Evolutionary conservation across 306 rosid species (phyloP).

Genomic region (Calophaca sinica): DNA sequence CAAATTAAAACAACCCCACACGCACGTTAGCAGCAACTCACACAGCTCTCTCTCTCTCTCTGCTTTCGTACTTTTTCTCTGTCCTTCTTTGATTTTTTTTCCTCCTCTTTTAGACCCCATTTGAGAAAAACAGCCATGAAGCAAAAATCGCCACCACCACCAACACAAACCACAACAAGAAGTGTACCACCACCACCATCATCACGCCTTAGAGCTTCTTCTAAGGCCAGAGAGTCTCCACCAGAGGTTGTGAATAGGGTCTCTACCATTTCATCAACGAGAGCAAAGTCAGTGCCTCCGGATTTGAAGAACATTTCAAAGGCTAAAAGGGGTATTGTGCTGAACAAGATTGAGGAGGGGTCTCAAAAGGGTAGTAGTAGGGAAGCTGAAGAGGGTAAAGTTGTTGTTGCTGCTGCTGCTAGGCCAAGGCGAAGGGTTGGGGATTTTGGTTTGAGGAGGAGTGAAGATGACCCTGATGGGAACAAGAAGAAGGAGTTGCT

Average conservation of each 20-base stretch:
- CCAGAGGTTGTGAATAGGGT: slow-evolving; percentile 46
- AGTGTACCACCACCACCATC: slow-evolving; percentile 40
- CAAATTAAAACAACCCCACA: not conserved
- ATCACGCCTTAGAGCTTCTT: slow-evolving; percentile 59
- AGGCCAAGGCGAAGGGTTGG: slow-evolving; percentile 50
- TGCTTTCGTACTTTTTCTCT: slow-evolving; percentile 15
- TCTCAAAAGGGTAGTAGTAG: slow-evolving; percentile 57
- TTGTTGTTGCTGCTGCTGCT: slow-evolving; percentile 55
- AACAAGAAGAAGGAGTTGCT: slow-evolving; percentile 54
- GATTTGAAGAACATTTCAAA: slow-evolving; percentile 56
- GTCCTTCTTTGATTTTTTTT: slow-evolving; percentile 10
- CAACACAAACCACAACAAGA: slow-evolving; percentile 31
- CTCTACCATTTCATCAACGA: slow-evolving; percentile 37
- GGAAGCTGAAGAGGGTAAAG: slow-evolving; percentile 54
- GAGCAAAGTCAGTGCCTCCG: slow-evolving; percentile 64
- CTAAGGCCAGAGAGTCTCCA: slow-evolving; percentile 58
- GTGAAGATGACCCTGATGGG: slow-evolving; percentile 58
- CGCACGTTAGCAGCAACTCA: not conserved
- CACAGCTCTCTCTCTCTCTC: not conserved
- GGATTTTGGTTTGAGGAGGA: not conserved
- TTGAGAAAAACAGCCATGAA: slow-evolving; percentile 47
- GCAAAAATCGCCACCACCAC: slow-evolving; percentile 46
- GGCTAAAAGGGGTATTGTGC: slow-evolving; percentile 51
- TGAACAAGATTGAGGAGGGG: slow-evolving; percentile 56
- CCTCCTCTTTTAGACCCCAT: slow-evolving; percentile 41